Evolutionary conservation across 768 basidiomycete species (phyloP), one percentile per base, ranked within the genome.

Genomic region (Baorangia bicolor): DNA sequence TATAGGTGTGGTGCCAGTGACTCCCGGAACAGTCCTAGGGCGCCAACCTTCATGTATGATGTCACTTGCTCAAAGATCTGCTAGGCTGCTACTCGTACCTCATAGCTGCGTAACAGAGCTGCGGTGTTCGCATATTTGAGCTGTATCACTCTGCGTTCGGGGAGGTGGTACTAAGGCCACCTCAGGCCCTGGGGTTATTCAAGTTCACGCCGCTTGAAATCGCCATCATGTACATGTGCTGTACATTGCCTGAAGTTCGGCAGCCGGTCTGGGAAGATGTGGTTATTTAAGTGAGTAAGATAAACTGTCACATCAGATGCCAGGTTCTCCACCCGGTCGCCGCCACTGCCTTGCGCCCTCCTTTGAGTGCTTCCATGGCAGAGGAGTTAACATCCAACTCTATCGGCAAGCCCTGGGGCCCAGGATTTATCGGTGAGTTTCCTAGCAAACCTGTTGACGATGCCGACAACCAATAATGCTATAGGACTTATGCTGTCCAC

Each of bases 351-450:
- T 21, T 16, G n/a, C 21, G 35, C 27, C 20, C 21, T 20, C 27
- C 23, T 30, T 31, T 31, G 16, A 25, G 31, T 23, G 18, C 31
- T 48, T 25, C 21, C 43, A 51, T 51, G 50, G 28, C 27, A 44
- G 23, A 27, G 12, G 43, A 11, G 0, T 5, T n/a, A 20, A 12
- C 3, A 31, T 12, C 28, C 13, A 18, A 0, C 11, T 34, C 49
- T 11, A 4, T 6, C n/a, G 2, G 18, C 40, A 1, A 11, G 9
- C 43, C 41, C 28, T 49, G 54, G 54, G 54, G 34, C 34, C 55
- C 56, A 18, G 55, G 45, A 18, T 44, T 57, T 8, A 56, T 49
- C 16, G 55, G 34, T 39, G 56, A 49, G 45, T 40, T 33, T 40
- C 31, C 49, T 30, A 30, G 16, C 28, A 40, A 40, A 23, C 28